Conservation (phyloP, 441 rosid genomes). For the Pelargonium citronellum region DNA sequence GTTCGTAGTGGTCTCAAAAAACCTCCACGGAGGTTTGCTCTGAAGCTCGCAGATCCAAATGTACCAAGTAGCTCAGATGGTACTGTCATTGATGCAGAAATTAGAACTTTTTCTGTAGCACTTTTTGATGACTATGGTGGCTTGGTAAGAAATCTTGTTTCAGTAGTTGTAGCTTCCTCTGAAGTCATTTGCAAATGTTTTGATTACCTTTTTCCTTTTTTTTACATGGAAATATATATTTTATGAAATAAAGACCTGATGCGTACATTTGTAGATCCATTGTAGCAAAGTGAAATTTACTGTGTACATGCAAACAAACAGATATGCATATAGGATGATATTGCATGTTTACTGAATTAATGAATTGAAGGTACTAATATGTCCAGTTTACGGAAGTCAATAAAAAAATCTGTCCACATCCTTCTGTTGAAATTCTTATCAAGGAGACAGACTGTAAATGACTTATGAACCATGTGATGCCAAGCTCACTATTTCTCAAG, state of each 20-base stretch:
- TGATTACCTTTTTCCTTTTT: neutral
- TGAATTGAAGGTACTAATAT: neutral
- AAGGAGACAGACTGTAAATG: neutral
- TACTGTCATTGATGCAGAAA: slow-evolving; percentile 64
- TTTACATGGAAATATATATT: neutral
- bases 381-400: neutral
- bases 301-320: neutral
- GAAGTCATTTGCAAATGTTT: neutral
- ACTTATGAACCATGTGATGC: neutral
- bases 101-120: slow-evolving; percentile 83
- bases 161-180: slow-evolving; percentile 10
- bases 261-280: neutral
- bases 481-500: neutral
- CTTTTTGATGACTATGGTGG: slow-evolving; percentile 97
- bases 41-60: slow-evolving; percentile 69
- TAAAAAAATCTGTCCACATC: neutral
- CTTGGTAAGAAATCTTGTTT: slow-evolving; percentile 52
- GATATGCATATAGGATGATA: neutral
- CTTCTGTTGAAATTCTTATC: neutral
- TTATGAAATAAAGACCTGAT: neutral
- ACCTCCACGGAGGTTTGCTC: slow-evolving; percentile 92
- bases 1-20: slow-evolving; percentile 74
- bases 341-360: neutral
- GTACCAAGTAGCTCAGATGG: slow-evolving; percentile 58
- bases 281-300: neutral